A percentile compares a stretch with the other conserved stretches of the same genome.
Evolutionary conservation across 495 filamentous ascomycete genomes (phyloP).

Genomic region (Talaromyces stipitatus): DNA sequence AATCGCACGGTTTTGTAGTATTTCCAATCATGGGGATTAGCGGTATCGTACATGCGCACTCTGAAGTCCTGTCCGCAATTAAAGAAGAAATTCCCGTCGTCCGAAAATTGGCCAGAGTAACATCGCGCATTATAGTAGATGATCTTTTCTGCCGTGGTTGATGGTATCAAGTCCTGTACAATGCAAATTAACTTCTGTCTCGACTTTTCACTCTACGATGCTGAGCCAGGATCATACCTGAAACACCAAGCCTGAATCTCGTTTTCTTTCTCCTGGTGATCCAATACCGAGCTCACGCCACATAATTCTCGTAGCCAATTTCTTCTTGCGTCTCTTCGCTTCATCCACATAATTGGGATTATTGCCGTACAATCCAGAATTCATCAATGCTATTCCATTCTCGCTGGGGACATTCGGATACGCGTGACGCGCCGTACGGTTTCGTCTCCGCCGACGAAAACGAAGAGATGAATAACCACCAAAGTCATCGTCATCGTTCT

Average conservation of each 20-base stretch:
- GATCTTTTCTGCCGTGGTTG: constrained; percentile 73
- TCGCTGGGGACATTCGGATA: constrained; percentile 76
- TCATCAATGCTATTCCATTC: constrained; percentile 68
- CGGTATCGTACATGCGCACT: constrained; percentile 96
- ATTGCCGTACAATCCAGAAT: constrained; percentile 66
- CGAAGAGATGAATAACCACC: constrained; percentile 18
- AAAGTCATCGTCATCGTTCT: constrained; percentile 19
- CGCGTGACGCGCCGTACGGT: constrained; percentile 28
- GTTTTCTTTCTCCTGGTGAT: constrained; percentile 39
- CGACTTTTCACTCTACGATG: no score
- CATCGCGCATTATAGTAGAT: constrained; percentile 79
- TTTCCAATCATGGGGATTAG: constrained; percentile 89
- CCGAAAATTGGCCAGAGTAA: constrained; percentile 93
- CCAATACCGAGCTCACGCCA: constrained; percentile 71
- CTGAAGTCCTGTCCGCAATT: constrained; percentile 88
- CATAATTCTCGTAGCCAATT: constrained; percentile 58
- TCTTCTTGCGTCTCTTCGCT: constrained; percentile 48
- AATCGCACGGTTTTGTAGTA: constrained; percentile 91
- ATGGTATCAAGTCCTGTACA: constrained; percentile 53
- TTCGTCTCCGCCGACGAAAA: constrained; percentile 14
- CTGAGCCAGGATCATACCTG: constrained; percentile 44
- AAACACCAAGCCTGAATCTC: constrained; percentile 54
- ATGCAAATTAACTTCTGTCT: no score
- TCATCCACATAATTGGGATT: constrained; percentile 45
- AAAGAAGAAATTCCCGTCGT: constrained; percentile 97